phyloP scores from a whole-genome alignment of 805 yeast genomes.

The Maudiozyma bulderi region DNA sequence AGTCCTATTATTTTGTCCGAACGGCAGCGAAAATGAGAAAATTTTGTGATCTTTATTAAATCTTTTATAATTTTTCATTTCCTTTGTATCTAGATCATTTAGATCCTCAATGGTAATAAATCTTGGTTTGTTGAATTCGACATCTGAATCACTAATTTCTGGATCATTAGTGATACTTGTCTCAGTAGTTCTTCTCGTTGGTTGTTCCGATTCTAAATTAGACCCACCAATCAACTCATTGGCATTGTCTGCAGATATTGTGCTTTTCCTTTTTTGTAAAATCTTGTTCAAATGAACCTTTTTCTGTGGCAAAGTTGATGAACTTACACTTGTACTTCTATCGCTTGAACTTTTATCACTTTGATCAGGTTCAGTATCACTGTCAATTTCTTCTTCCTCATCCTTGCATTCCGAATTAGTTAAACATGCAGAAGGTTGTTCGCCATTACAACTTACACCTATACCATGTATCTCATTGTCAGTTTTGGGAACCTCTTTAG shows the following conservation, averaged over 20 bases:
- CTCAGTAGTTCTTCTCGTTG: background rate
- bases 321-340: background rate
- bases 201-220: conserved; percentile 1
- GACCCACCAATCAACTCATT: conserved; percentile 11
- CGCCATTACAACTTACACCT: background rate
- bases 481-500: background rate
- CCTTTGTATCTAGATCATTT: conserved; percentile 9
- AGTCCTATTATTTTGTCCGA: conserved; percentile 24
- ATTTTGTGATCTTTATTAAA: conserved; percentile 22
- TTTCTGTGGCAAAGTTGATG: background rate
- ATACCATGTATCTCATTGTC: background rate
- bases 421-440: conserved; percentile 1
- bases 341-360: background rate
- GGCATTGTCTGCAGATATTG: background rate
- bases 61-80: conserved; percentile 3
- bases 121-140: conserved; percentile 1
- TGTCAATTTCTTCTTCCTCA: background rate
- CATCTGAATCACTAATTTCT: background rate
- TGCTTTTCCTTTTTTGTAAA: background rate
- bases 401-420: background rate
- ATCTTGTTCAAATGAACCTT: background rate
- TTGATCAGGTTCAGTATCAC: background rate
- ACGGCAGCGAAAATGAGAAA: conserved; percentile 32
- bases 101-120: conserved; percentile 7
- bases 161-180: background rate